Percentiles rank a stretch among this genome's conserved stretches.
Conservation (phyloP, 164 flowering plant genomes). For the Pachysandra terminalis region DNA sequence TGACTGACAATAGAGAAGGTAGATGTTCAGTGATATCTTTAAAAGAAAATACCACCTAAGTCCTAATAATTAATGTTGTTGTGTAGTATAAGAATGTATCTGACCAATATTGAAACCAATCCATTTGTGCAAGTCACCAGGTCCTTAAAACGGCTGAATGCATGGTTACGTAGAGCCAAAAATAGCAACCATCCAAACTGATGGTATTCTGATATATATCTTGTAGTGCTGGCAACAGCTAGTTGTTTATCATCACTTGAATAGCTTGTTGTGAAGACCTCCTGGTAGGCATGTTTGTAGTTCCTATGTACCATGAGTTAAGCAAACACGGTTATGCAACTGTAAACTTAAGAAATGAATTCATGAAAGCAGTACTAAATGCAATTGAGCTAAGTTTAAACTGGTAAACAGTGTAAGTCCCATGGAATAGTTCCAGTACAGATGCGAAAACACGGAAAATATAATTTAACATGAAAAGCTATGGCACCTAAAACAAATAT, state of each 20-base stretch:
- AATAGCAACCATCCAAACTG: conserved; percentile 98
- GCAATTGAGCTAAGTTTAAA: too few relatives aligned
- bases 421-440: too few relatives aligned
- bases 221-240: conserved; percentile 24
- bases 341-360: background rate
- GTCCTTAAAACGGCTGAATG: conserved; percentile 84
- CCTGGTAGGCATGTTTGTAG: conserved; percentile 65
- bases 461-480: too few relatives aligned
- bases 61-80: background rate
- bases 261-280: conserved; percentile 54
- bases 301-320: conserved; percentile 38
- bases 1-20: too few relatives aligned
- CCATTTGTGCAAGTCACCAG: conserved; percentile 93
- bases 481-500: too few relatives aligned
- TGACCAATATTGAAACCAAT: conserved; percentile 81
- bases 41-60: background rate
- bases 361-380: background rate
- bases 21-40: too few relatives aligned
- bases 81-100: conserved; percentile 21
- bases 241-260: conserved; percentile 29
- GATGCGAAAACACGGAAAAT: too few relatives aligned
- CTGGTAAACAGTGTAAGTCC: too few relatives aligned
- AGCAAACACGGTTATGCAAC: background rate
- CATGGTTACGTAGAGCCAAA: conserved; percentile 83
- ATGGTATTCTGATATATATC: conserved; percentile 47